phyloP scores from a whole-genome alignment of 2,329 filamentous ascomycete species.

The Pyrenophora teres region DNA sequence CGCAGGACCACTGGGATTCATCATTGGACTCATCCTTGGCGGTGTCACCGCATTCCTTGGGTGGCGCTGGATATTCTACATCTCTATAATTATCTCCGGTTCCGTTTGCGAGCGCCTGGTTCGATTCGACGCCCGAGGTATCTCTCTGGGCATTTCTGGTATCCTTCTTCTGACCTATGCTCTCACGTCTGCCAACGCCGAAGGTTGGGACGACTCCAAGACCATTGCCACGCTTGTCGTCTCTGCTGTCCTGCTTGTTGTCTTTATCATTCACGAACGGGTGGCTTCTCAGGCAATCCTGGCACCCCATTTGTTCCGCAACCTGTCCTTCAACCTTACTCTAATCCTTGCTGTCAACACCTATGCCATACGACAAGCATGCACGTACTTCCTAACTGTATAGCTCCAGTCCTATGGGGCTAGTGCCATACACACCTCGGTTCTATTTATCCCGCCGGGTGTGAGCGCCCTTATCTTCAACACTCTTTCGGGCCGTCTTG shows the following conservation, averaged over 20 bases:
- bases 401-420: slow-evolving; percentile 3
- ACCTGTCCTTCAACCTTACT: neutral
- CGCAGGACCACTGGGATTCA: slow-evolving; percentile 3
- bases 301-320: neutral
- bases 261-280: neutral
- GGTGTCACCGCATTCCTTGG: neutral
- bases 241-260: neutral
- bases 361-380: slow-evolving; percentile 7
- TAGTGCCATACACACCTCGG: slow-evolving; percentile 6
- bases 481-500: neutral
- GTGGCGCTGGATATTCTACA: neutral
- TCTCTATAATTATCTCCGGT: neutral
- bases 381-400: slow-evolving; percentile 7
- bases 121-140: slow-evolving; percentile 1
- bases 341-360: slow-evolving; percentile 1
- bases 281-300: neutral
- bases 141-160: slow-evolving; percentile 1
- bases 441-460: slow-evolving; percentile 6
- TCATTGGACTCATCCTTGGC: neutral
- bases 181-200: slow-evolving; percentile 2
- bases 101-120: neutral
- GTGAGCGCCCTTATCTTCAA: slow-evolving; percentile 5
- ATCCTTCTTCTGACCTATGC: slow-evolving; percentile 5
- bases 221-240: slow-evolving; percentile 1
- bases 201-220: slow-evolving; percentile 2